Evolutionary conservation across 176 grass and related monocot species (phyloP), one percentile per base, ranked within the genome.

Genomic region (Puccinellia tenuiflora): DNA sequence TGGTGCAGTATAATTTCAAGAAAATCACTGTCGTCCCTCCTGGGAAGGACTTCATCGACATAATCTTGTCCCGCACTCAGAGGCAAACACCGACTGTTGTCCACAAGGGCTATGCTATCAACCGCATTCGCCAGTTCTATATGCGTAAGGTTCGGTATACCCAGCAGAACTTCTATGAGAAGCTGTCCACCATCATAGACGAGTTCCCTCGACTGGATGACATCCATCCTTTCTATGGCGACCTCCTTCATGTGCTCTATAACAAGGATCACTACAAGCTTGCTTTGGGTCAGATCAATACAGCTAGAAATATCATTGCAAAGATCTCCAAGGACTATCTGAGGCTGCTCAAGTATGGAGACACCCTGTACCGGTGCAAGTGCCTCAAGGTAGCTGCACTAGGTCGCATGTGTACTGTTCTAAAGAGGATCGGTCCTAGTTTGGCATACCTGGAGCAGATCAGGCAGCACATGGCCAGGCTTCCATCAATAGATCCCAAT

Each of bases 211-310:
- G 88, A 0, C 38, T 95, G 47, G 93, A 95, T 69, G 90, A 81
- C 38, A 88, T 95, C 33, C 87, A 92, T 21, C 93, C 93, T 50
- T 95, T 95, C 68, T 88, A 92, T 5, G 87, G 79, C 18, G 85
- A 95, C 62, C 87, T 95, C 60, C 90, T 92, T 25, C 93, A 92
- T 47, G 90, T 95, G 33, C 79, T 95, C 2, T 95, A 95, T 40
- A 92, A 95, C 74, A 95, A 88, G 62, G 93, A 95, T 84, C 93
- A 95, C 79, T 95, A 92, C 88, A 95, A 95, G 33, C 93, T 95
- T 84, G 87, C 90, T 37, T 75, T 95, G 52, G 93, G 87, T 17
- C 93, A 95, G 79, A 85, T 95, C 86, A 90, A 95, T 71, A 95
- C 89, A 0, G 75, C 87, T 77, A 81, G 85, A 59, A 95, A 92